These are phyloP conservation scores for Glaciozyma antarctica DNA, from an alignment of 768 basidiomycete species.

Conservation along the genomic window DNA sequence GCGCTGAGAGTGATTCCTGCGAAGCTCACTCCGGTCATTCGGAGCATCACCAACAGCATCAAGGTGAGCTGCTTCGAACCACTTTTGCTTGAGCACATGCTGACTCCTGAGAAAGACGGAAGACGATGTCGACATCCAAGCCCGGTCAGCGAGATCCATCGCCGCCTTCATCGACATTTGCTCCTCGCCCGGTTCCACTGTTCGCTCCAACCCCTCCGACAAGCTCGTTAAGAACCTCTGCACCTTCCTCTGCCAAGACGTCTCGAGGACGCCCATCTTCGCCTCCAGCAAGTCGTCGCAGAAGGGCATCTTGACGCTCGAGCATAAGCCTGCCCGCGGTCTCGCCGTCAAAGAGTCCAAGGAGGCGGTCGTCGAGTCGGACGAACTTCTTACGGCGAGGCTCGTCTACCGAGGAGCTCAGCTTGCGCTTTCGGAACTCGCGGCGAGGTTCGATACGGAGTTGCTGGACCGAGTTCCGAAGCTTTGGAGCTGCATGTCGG, in stretches of 20 bases:
- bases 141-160: conserved; percentile 73
- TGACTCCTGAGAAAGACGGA: conserved; percentile 52
- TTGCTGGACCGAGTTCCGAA: conserved; percentile 75
- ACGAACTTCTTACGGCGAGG: conserved; percentile 55
- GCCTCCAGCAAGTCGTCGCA: conserved; percentile 42
- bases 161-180: conserved; percentile 83
- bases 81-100: not conserved
- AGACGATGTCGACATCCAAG: conserved; percentile 77
- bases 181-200: conserved; percentile 47
- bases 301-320: conserved; percentile 70
- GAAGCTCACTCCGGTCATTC: conserved; percentile 91
- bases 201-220: conserved; percentile 73
- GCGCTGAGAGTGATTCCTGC: conserved; percentile 76
- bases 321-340: conserved; percentile 20
- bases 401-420: conserved; percentile 78
- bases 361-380: conserved; percentile 42
- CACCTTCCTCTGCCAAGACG: conserved; percentile 90
- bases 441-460: conserved; percentile 59
- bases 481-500: conserved; percentile 89
- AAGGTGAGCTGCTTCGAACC: conserved; percentile 52
- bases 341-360: conserved; percentile 31
- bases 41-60: conserved; percentile 93
- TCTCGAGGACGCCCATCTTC: conserved; percentile 81
- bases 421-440: conserved; percentile 69
- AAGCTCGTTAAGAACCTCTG: conserved; percentile 97